A percentile compares a stretch with the other conserved stretches of the same genome.
These are phyloP conservation scores for Pseudocercospora musae DNA, from an alignment of 2,329 filamentous ascomycete genomes.

Conservation along the genomic window DNA sequence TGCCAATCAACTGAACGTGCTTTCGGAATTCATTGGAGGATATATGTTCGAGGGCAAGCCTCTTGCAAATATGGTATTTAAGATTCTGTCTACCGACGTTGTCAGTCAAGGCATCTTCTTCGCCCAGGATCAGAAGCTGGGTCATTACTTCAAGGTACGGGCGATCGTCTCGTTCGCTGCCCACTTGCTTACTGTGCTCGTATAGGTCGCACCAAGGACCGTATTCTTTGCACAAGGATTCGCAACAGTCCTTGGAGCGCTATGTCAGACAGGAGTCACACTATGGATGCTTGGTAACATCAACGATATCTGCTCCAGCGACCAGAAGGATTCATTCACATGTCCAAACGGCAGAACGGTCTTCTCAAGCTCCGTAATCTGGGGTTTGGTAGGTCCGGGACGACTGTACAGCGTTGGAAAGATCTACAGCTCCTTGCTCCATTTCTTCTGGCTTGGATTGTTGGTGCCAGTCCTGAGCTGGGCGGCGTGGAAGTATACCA, in stretches of 20 bases:
- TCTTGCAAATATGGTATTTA: slow-evolving; percentile 35
- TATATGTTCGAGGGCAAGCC: slow-evolving; percentile 45
- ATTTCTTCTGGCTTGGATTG: slow-evolving; percentile 53
- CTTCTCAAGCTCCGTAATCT: slow-evolving; percentile 44
- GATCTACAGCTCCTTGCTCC: slow-evolving; percentile 48
- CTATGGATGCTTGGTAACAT: slow-evolving; percentile 45
- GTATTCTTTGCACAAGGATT: slow-evolving; percentile 48
- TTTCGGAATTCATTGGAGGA: slow-evolving; percentile 51
- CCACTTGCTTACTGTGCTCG: neutral
- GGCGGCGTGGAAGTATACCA: slow-evolving; percentile 39
- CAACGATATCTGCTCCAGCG: slow-evolving; percentile 40
- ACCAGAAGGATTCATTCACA: slow-evolving; percentile 48
- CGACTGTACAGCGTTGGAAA: slow-evolving; percentile 48
- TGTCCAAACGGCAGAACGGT: slow-evolving; percentile 46
- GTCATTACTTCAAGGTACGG: slow-evolving; percentile 36
- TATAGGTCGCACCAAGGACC: slow-evolving; percentile 37
- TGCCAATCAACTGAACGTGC: slow-evolving; percentile 38
- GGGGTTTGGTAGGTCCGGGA: slow-evolving; percentile 48
- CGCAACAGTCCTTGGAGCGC: slow-evolving; percentile 42
- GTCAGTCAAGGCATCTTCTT: slow-evolving; percentile 34
- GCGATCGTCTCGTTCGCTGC: neutral
- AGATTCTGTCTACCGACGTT: slow-evolving; percentile 34
- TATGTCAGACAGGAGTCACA: slow-evolving; percentile 46
- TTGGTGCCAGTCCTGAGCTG: slow-evolving; percentile 45
- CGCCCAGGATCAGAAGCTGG: slow-evolving; percentile 37